phyloP scores from a whole-genome alignment of 2,329 filamentous ascomycete species.

The Aureobasidium sp. region DNA sequence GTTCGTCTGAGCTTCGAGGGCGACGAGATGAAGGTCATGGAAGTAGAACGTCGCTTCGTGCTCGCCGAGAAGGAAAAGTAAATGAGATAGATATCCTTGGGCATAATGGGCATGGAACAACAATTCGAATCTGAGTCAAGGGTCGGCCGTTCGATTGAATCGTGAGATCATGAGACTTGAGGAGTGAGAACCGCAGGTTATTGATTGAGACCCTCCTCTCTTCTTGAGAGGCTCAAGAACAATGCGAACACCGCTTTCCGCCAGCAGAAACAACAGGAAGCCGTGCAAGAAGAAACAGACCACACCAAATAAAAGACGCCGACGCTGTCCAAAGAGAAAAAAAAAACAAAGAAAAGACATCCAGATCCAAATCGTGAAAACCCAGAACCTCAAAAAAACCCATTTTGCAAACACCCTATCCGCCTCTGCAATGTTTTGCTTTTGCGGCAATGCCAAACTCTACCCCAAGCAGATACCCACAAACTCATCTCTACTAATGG shows the following conservation, averaged over 20 bases:
- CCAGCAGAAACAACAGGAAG: neutral
- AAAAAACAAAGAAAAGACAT: neutral
- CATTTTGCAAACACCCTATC: no score
- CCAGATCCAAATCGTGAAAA: neutral
- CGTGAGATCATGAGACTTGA: no score
- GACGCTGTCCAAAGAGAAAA: neutral
- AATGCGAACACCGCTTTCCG: neutral
- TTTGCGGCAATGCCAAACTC: neutral
- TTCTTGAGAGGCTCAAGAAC: no score
- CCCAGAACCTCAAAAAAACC: neutral
- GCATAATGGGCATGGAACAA: no score
- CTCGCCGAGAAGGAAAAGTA: conserved; percentile 26
- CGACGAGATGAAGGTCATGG: conserved; percentile 35
- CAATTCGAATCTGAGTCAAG: no score
- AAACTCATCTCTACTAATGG: conserved; percentile 55
- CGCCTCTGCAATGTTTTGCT: neutral
- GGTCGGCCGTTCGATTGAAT: no score
- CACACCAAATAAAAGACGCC: neutral
- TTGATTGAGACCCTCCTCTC: no score
- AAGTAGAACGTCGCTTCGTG: conserved; percentile 43
- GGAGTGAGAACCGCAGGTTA: no score
- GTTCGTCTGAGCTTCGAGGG: conserved; percentile 41
- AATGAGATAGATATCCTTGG: neutral
- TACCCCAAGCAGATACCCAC: conserved; percentile 53
- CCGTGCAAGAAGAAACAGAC: neutral